These are phyloP conservation scores for Cryptococcus wingfieldii DNA, from an alignment of 1,284 basidiomycete species.

Conservation along the genomic window DNA sequence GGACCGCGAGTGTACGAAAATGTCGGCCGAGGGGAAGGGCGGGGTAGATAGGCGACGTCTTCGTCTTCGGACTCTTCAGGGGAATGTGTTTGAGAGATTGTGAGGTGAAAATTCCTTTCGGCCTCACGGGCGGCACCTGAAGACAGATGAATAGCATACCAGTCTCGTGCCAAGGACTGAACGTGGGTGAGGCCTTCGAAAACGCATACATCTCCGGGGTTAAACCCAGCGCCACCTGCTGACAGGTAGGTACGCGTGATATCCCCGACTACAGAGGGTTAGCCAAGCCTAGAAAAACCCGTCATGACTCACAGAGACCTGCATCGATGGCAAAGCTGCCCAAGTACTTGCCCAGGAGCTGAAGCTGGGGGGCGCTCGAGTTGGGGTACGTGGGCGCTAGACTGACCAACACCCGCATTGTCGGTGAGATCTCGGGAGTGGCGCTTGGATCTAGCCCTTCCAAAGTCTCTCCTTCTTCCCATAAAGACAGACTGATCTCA, in stretches of 20 bases:
- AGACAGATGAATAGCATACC: slow-evolving; percentile 66
- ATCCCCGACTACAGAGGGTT: slow-evolving; percentile 55
- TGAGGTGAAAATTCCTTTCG: slow-evolving; percentile 36
- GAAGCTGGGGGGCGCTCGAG: slow-evolving; percentile 69
- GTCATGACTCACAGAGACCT: slow-evolving; percentile 38
- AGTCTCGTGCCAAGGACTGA: slow-evolving; percentile 61
- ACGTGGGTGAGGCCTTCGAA: slow-evolving; percentile 82
- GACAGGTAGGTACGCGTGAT: slow-evolving; percentile 80
- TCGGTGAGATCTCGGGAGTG: slow-evolving; percentile 32
- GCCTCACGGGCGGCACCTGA: slow-evolving; percentile 59
- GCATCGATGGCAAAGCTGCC: slow-evolving; percentile 57
- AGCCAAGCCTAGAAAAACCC: neutral
- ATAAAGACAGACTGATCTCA: slow-evolving; percentile 55
- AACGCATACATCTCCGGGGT: slow-evolving; percentile 68
- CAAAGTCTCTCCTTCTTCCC: slow-evolving; percentile 50
- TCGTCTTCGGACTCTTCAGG: neutral
- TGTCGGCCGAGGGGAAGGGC: slow-evolving; percentile 3
- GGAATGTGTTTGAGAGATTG: neutral
- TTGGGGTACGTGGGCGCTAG: slow-evolving; percentile 68
- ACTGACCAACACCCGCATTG: slow-evolving; percentile 65
- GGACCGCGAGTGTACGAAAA: slow-evolving; percentile 9
- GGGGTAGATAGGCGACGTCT: neutral
- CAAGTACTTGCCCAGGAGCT: slow-evolving; percentile 79
- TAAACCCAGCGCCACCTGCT: slow-evolving; percentile 66
- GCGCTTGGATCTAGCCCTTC: slow-evolving; percentile 14